Evolutionary conservation across 768 basidiomycete species (phyloP).

Genomic region (Tulasnella calospora): DNA sequence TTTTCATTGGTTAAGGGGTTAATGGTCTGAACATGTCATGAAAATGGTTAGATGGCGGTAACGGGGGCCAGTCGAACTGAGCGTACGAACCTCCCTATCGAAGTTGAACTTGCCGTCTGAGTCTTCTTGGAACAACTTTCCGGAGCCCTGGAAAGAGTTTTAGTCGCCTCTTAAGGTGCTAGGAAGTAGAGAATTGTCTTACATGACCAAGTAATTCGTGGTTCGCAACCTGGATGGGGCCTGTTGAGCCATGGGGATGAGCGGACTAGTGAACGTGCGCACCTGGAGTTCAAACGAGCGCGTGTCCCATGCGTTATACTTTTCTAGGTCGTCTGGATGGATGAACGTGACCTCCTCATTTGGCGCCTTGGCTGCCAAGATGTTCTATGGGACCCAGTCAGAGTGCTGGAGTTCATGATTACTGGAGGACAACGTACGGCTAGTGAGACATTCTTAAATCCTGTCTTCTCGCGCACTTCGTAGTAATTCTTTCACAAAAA

Average conservation of each 20-base stretch:
- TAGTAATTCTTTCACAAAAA: conserved; percentile 56
- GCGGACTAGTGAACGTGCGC: neutral
- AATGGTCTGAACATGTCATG: conserved; percentile 48
- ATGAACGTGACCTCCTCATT: conserved; percentile 82
- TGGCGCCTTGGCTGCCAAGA: conserved; percentile 81
- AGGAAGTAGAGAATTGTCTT: neutral
- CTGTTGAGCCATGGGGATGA: neutral
- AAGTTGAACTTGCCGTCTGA: conserved; percentile 78
- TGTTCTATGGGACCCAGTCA: conserved; percentile 48
- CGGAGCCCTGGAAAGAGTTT: conserved; percentile 40
- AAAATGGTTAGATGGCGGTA: neutral
- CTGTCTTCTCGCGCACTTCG: conserved; percentile 70
- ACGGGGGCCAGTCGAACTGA: neutral
- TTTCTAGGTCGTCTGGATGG: conserved; percentile 65
- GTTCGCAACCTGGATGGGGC: conserved; percentile 55
- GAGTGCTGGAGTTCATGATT: too few relatives aligned
- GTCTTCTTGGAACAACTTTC: conserved; percentile 75
- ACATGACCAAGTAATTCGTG: conserved; percentile 82
- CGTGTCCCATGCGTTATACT: conserved; percentile 74
- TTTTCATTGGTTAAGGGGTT: conserved; percentile 76
- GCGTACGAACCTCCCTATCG: conserved; percentile 54
- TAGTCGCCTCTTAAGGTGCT: neutral
- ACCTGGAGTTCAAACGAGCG: conserved; percentile 73
- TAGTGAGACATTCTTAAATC: conserved; percentile 87
- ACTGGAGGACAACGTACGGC: conserved; percentile 48